These are phyloP conservation scores for Apostasia ramifera DNA, from an alignment of 106 monocot species.

Conservation along the genomic window DNA sequence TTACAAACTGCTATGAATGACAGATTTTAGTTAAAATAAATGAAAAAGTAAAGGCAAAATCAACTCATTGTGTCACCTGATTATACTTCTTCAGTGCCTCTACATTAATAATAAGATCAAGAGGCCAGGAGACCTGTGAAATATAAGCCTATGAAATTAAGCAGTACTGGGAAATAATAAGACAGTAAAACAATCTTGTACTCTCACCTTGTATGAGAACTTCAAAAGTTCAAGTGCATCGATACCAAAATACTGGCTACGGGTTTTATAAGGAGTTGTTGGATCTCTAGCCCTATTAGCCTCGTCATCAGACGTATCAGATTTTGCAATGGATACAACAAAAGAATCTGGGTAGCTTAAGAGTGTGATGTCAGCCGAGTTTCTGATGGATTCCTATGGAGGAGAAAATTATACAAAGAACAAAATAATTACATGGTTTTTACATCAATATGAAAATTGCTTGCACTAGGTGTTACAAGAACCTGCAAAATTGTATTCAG, in stretches of 20 bases:
- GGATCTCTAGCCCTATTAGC: conserved; percentile 16
- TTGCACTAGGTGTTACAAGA: not conserved
- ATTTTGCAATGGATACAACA: conserved; percentile 50
- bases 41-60: not conserved
- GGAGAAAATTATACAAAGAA: not conserved
- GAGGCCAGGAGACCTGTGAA: conserved; percentile 90
- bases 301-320: conserved; percentile 24
- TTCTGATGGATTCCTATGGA: conserved; percentile 74
- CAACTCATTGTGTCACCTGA: conserved; percentile 34
- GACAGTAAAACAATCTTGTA: not conserved
- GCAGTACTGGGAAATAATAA: not conserved
- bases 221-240: conserved; percentile 75
- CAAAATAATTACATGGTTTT: not conserved
- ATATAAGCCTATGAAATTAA: conserved; percentile 6
- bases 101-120: conserved; percentile 77
- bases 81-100: conserved; percentile 91
- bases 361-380: conserved; percentile 75
- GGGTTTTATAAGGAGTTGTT: conserved; percentile 32
- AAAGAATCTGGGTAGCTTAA: conserved; percentile 73
- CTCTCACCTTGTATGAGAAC: conserved; percentile 77
- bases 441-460: not conserved
- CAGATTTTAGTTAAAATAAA: not conserved
- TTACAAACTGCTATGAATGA: not conserved
- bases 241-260: conserved; percentile 50
- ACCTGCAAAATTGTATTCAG: conserved; percentile 87